Evolutionary conservation across 768 basidiomycete species (phyloP).

Genomic region (Infundibulicybe gibba): DNA sequence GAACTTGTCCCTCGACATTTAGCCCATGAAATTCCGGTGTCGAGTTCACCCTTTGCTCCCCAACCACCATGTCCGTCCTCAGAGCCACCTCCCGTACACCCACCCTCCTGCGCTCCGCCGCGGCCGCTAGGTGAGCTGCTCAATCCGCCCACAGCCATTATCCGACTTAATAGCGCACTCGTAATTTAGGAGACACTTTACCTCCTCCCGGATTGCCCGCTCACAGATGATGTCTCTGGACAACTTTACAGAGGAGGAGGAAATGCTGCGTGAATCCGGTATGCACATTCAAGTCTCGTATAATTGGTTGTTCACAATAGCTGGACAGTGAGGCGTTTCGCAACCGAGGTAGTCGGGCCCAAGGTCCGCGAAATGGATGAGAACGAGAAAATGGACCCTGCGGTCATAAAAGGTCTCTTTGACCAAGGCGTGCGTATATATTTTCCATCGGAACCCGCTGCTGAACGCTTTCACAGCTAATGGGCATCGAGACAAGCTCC

Average conservation of each 20-base stretch:
- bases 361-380: conserved; percentile 98
- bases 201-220: conserved; percentile 28
- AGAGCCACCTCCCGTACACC: too few species aligned
- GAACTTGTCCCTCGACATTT: too few species aligned
- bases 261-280: conserved; percentile 92
- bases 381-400: conserved; percentile 90
- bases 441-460: not conserved
- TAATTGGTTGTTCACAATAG: conserved; percentile 2
- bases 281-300: conserved; percentile 15
- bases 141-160: not conserved
- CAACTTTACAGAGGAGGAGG: conserved; percentile 90
- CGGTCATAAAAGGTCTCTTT: conserved; percentile 82
- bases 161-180: not conserved
- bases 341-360: conserved; percentile 84
- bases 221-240: conserved; percentile 30
- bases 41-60: too few species aligned
- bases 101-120: not conserved
- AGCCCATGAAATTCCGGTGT: too few species aligned
- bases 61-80: too few species aligned
- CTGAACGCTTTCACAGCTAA: conserved; percentile 53
- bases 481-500: conserved; percentile 92
- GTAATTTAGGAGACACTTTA: conserved; percentile 26
- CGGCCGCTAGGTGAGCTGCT: conserved; percentile 4
- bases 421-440: conserved; percentile 80
- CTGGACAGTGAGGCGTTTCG: conserved; percentile 78